Conservation (phyloP, 129 eudicot species). For the sunflower (Helianthus annuus) region DNA sequence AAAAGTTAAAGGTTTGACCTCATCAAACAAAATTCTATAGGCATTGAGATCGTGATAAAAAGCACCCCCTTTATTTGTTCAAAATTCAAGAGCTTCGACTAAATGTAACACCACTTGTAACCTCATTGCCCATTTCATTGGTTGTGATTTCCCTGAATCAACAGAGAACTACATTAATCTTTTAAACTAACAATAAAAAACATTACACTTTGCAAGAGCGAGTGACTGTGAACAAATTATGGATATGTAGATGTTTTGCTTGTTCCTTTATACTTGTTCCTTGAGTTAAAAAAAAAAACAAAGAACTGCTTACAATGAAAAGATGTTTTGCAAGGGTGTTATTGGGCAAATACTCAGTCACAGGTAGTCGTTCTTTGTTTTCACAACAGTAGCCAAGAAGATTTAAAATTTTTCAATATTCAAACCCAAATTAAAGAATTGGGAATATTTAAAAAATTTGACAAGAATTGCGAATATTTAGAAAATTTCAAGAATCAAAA, state of each 20-base stretch:
- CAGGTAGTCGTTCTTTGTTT: slow-evolving; percentile 61
- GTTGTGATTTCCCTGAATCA: slow-evolving; percentile 62
- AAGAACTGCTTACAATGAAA: slow-evolving; percentile 57
- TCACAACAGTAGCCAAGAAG: slow-evolving; percentile 73
- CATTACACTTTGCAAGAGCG: not conserved
- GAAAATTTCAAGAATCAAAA: too few species aligned
- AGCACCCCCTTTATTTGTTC: slow-evolving; percentile 63
- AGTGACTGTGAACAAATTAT: not conserved
- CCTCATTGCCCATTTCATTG: slow-evolving; percentile 81
- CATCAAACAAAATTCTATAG: too few species aligned
- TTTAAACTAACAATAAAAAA: not conserved
- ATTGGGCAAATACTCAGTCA: slow-evolving; percentile 67
- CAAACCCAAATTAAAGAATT: too few species aligned
- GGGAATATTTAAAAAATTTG: too few species aligned
- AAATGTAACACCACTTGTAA: slow-evolving; percentile 61
- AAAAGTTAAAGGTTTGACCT: too few species aligned
- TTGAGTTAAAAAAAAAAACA: slow-evolving; percentile 4
- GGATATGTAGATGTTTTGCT: not conserved
- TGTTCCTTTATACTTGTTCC: too few species aligned
- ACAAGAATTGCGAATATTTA: too few species aligned
- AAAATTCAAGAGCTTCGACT: slow-evolving; percentile 72
- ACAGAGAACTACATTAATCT: slow-evolving; percentile 5
- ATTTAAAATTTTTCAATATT: slow-evolving; percentile 32
- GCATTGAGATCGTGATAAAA: too few species aligned
- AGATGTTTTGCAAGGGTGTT: slow-evolving; percentile 72